These are phyloP conservation scores for Podospora conica DNA, from an alignment of 495 filamentous ascomycete genomes.

Conservation along the genomic window DNA sequence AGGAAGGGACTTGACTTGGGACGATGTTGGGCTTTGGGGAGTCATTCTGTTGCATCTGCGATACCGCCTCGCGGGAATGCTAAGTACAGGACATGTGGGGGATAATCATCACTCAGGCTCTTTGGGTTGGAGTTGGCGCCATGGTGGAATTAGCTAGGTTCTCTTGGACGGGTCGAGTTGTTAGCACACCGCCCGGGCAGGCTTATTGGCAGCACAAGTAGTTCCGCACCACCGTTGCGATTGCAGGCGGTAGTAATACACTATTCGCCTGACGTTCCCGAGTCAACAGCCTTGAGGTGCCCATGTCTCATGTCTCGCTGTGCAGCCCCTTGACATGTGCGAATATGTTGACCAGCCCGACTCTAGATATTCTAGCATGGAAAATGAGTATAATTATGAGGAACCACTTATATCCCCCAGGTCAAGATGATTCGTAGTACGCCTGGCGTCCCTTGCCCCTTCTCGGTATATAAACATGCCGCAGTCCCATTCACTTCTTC, in stretches of 20 bases:
- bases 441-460: neutral
- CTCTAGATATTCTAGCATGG: neutral
- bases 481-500: slow-evolving; percentile 53
- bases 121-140: slow-evolving; percentile 9
- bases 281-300: neutral
- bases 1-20: neutral
- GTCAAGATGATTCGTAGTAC: neutral
- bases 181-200: neutral
- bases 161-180: slow-evolving; percentile 5
- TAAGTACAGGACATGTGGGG: neutral
- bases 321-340: neutral
- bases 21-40: neutral
- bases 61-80: neutral
- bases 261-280: neutral
- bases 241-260: neutral
- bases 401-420: neutral
- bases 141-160: slow-evolving; percentile 7
- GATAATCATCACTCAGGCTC: neutral
- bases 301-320: neutral
- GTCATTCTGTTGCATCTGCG: neutral
- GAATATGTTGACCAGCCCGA: neutral
- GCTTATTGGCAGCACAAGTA: neutral
- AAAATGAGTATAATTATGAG: neutral
- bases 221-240: neutral
- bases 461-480: neutral